phyloP scores from a whole-genome alignment of 2,329 filamentous ascomycete genomes.

The Pleoardoris graminearum region DNA sequence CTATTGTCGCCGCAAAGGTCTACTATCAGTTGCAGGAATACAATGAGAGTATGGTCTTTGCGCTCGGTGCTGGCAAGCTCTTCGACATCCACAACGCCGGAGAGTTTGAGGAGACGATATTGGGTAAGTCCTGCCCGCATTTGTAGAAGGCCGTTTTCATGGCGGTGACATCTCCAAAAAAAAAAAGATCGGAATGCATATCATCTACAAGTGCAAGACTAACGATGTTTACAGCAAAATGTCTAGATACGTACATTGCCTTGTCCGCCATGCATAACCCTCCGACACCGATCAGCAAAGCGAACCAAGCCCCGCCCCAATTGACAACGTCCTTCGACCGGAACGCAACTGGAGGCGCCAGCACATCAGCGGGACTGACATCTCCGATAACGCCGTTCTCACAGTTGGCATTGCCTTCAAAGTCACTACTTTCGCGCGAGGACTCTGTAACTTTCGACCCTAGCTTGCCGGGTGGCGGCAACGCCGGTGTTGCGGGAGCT shows the following conservation, averaged over 20 bases:
- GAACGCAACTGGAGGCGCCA: constrained; percentile 66
- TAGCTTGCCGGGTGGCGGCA: constrained; percentile 59
- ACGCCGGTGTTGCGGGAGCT: constrained; percentile 57
- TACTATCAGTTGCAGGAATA: constrained; percentile 99
- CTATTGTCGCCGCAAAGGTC: constrained; percentile 93
- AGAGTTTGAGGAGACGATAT: constrained; percentile 98
- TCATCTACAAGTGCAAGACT: background rate
- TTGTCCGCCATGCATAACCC: constrained; percentile 66
- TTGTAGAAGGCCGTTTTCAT: background rate
- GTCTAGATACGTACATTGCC: constrained; percentile 95
- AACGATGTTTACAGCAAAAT: constrained; percentile 66
- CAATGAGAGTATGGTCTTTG: constrained; percentile 99
- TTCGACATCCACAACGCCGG: constrained; percentile 89
- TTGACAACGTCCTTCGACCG: constrained; percentile 79
- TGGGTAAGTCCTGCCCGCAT: constrained; percentile 59
- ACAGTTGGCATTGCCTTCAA: constrained; percentile 88
- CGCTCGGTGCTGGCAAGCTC: constrained; percentile 88
- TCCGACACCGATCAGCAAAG: constrained; percentile 53
- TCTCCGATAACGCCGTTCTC: constrained; percentile 95
- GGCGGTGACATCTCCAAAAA: background rate
- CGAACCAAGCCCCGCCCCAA: constrained; percentile 62
- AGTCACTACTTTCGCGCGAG: constrained; percentile 87
- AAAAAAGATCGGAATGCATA: background rate
- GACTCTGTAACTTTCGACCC: constrained; percentile 66
- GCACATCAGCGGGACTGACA: constrained; percentile 67